These are phyloP conservation scores for Tricholomella constricta DNA, from an alignment of 768 basidiomycete genomes.

Conservation along the genomic window DNA sequence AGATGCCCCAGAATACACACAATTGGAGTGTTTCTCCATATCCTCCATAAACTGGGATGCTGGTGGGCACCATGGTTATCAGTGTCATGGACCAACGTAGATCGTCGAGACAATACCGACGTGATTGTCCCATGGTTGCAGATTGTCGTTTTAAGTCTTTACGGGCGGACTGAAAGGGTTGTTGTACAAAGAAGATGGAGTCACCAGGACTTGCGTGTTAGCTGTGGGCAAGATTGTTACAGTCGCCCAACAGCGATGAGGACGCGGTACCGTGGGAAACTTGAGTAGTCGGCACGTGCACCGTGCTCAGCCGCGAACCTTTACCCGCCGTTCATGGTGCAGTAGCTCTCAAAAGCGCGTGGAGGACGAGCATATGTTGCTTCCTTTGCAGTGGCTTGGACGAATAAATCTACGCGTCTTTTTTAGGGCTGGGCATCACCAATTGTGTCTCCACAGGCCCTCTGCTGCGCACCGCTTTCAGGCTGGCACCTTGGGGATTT, in stretches of 20 bases:
- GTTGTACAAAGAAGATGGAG: conserved; percentile 1
- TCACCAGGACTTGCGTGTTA: not conserved
- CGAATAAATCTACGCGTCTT: not conserved
- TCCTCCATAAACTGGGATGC: conserved; percentile 97
- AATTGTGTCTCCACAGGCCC: not conserved
- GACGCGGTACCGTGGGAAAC: conserved; percentile 11
- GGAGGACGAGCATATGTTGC: conserved; percentile 4
- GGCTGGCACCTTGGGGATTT: not conserved
- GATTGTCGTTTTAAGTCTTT: not conserved
- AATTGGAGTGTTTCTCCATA: conserved; percentile 97
- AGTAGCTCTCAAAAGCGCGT: not conserved
- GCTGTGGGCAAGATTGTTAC: not conserved
- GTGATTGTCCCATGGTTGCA: conserved; percentile 72
- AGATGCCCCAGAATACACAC: conserved; percentile 52
- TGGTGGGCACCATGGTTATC: conserved; percentile 29
- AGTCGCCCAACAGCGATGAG: not conserved
- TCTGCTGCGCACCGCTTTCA: not conserved
- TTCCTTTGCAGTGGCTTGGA: not conserved
- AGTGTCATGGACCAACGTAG: not conserved
- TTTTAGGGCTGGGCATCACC: not conserved
- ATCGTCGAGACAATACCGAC: conserved; percentile 43
- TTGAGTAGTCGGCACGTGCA: conserved; percentile 2
- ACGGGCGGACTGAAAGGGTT: not conserved
- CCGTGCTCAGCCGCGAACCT: not conserved
- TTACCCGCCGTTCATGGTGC: not conserved